These are phyloP conservation scores for Mucor irregularis DNA, from an alignment of 371 early-diverging fungal genomes.

Conservation along the genomic window DNA sequence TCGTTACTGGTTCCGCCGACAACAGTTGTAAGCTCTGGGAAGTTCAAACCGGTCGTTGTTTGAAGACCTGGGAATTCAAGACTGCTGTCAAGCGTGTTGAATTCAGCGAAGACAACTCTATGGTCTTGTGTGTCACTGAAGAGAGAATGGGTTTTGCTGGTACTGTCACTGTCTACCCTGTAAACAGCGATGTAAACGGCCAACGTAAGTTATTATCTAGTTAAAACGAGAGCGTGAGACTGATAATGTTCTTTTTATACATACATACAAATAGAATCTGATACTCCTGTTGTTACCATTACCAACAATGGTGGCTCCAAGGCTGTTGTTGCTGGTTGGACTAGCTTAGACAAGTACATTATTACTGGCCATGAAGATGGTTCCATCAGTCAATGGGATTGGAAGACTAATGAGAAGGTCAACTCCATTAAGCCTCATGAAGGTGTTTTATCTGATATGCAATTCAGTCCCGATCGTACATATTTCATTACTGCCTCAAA, in stretches of 20 bases:
- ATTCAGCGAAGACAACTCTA: constrained; percentile 87
- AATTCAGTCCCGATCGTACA: constrained; percentile 89
- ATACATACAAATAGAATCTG: constrained; percentile 55
- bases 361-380: constrained; percentile 95
- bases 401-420: constrained; percentile 71
- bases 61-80: constrained; percentile 87
- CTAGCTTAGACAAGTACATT: constrained; percentile 87
- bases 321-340: constrained; percentile 94
- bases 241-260: background rate
- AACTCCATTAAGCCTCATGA: constrained; percentile 71
- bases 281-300: constrained; percentile 71
- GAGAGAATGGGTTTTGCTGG: constrained; percentile 93
- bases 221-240: too few relatives aligned
- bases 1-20: constrained; percentile 96
- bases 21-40: constrained; percentile 95
- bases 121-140: constrained; percentile 93
- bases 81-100: constrained; percentile 94
- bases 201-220: constrained; percentile 13
- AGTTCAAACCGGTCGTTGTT: constrained; percentile 88
- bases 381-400: constrained; percentile 85
- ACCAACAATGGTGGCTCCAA: constrained; percentile 74
- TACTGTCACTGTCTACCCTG: constrained; percentile 78
- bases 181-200: constrained; percentile 63
- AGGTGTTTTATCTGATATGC: constrained; percentile 88
- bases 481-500: constrained; percentile 97